Evolutionary conservation across 164 flowering plant species (phyloP).

Genomic region (Malania oleifera): DNA sequence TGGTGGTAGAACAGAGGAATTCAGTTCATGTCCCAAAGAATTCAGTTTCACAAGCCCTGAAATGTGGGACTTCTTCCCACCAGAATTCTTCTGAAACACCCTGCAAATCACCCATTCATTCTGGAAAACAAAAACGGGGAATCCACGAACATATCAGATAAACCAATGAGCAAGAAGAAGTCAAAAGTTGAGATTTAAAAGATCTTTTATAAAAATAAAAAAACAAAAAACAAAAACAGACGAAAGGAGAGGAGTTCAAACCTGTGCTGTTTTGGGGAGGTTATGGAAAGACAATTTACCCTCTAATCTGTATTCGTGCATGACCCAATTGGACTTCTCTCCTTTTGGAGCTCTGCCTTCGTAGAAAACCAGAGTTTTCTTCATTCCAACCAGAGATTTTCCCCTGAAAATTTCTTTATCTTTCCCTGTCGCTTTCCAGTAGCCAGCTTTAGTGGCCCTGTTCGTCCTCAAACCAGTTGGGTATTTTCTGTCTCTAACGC

Average conservation of each 20-base stretch:
- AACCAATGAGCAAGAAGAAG: slow-evolving; percentile 4
- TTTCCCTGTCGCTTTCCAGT: slow-evolving; percentile 99
- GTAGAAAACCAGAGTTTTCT: slow-evolving; percentile 94
- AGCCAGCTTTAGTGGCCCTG: slow-evolving; percentile 87
- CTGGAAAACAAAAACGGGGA: slow-evolving; percentile 30
- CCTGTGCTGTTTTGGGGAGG: slow-evolving; percentile 71
- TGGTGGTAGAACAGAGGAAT: slow-evolving; percentile 51
- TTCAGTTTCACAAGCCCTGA: slow-evolving; percentile 42
- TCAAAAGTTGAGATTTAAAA: not conserved
- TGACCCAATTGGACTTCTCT: slow-evolving; percentile 83
- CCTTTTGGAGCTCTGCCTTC: slow-evolving; percentile 96
- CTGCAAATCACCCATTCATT: slow-evolving; percentile 98
- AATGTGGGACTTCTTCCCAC: slow-evolving; percentile 71
- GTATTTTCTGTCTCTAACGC: slow-evolving; percentile 86
- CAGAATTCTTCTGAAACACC: slow-evolving; percentile 70
- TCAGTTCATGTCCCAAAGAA: slow-evolving; percentile 34
- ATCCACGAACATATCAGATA: not conserved
- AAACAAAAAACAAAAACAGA: slow-evolving; percentile 8
- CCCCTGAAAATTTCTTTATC: slow-evolving; percentile 80
- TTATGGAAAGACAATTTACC: slow-evolving; percentile 66
- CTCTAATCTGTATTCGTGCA: slow-evolving; percentile 86
- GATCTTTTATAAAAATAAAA: not conserved
- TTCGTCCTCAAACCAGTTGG: slow-evolving; percentile 94
- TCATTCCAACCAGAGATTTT: slow-evolving; percentile 83
- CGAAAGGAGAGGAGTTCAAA: slow-evolving; percentile 14